Evolutionary conservation across 129 eudicot species (phyloP).

Genomic region (Glebionis coronaria): DNA sequence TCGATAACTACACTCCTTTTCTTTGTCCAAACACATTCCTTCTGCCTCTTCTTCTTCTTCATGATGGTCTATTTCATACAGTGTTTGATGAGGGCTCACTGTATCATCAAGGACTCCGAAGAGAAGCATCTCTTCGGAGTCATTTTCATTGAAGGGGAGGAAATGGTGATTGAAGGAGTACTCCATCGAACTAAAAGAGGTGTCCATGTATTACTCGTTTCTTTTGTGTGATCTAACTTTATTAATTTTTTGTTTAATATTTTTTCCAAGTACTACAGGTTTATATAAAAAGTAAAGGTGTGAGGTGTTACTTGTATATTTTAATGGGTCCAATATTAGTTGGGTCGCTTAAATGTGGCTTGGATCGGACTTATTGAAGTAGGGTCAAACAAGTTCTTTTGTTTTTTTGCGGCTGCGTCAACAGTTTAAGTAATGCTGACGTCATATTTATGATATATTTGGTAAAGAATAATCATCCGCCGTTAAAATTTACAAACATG

Average conservation of each 20-base stretch:
- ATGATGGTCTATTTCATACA: neutral
- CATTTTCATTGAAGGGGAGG: constrained; percentile 19
- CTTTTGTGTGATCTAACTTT: too few relatives aligned
- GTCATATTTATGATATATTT: neutral
- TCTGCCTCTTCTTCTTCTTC: neutral
- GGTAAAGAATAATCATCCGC: neutral
- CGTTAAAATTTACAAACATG: neutral
- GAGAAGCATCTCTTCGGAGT: constrained; percentile 27
- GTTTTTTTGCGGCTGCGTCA: constrained; percentile 32
- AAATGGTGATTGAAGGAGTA: constrained; percentile 7
- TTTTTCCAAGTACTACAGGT: too few relatives aligned
- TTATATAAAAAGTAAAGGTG: too few relatives aligned
- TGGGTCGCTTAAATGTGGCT: constrained; percentile 1
- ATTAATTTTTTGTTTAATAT: too few relatives aligned
- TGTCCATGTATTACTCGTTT: neutral
- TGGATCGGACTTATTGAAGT: neutral
- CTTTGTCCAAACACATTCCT: neutral
- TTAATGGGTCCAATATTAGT: too few relatives aligned
- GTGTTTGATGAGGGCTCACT: neutral
- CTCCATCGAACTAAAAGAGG: constrained; percentile 17
- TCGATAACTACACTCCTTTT: constrained; percentile 22
- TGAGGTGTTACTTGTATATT: too few relatives aligned
- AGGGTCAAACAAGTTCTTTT: constrained; percentile 1
- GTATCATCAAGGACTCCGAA: constrained; percentile 9
- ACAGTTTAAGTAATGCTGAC: neutral